phyloP scores from a whole-genome alignment of 768 basidiomycete genomes.

The Russula sp. region DNA sequence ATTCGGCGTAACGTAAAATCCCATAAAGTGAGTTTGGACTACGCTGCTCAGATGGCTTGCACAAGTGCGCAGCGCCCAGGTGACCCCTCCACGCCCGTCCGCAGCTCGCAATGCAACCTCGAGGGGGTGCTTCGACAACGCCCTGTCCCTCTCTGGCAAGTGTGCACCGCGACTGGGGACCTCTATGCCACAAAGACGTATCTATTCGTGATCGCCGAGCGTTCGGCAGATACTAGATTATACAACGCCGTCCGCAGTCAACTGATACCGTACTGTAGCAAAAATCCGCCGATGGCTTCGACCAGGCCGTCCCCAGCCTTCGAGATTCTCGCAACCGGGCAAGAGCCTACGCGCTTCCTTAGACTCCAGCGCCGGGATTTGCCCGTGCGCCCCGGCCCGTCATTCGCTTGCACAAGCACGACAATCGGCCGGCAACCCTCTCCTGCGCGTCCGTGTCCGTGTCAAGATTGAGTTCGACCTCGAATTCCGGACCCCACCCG shows the following conservation, averaged over 20 bases:
- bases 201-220: no score
- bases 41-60: no score
- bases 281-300: background rate
- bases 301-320: slow-evolving; percentile 10
- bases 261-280: background rate
- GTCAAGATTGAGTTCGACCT: slow-evolving; percentile 16
- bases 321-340: slow-evolving; percentile 15
- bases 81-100: no score
- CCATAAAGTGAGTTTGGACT: no score
- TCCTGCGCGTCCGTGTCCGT: background rate
- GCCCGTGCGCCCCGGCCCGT: slow-evolving; percentile 2
- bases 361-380: slow-evolving; percentile 7
- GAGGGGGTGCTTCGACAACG: no score
- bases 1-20: no score
- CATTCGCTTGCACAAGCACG: slow-evolving; percentile 17
- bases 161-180: no score
- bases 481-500: slow-evolving; percentile 13
- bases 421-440: slow-evolving; percentile 6
- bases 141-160: no score
- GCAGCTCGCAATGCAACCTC: no score
- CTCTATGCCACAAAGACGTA: no score
- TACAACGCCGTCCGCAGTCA: background rate
- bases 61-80: no score
- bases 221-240: background rate
- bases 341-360: slow-evolving; percentile 18